Evolutionary conservation across 2,329 filamentous ascomycete genomes (phyloP), one percentile per base, ranked within the genome.

Genomic region (Paramyrothecium sp.): DNA sequence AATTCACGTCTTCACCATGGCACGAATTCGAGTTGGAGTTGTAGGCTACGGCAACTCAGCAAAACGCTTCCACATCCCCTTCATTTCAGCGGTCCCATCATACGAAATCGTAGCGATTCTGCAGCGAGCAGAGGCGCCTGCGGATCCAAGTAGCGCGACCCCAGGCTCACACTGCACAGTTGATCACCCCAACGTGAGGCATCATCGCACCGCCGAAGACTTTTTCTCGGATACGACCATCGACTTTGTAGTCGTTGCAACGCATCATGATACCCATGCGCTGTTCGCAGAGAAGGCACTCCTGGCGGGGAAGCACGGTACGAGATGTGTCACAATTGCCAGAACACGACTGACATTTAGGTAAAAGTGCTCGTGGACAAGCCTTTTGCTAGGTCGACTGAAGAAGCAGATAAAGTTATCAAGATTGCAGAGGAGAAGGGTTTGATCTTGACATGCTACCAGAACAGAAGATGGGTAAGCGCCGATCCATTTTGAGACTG

Each of bases 171-270:
- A 82, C 61, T 82, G 78, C 65, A 80, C 76, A 0, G 65, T 78
- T n/a, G 78, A 82, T 62, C 77, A 75, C 50, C 78, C 80, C 0
- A 54, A 69, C 11, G 72, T 73, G 63, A 87, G 83, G 69, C 78
- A 82, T 65, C 88, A 87, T 72, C 77, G 79, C 16, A 83, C 79
- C 1, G 71, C 80, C 0, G 81, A 87, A 16, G 81, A 85, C 2
- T 77, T 89, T 68, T 80, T 89, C 60, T 75, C 80, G 56, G 86
- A 89, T 65, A 54, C 75, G 0, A 74, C 73, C 0, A 80, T 89
- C 20, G 81, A 89, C 59, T 74, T 90, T 2, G 84, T 90, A 2
- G 75, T 89, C 30, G 75, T 90, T 23, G 64, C 58, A 3, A 65
- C 63, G 0, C 63, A 57, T 2, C 53, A 58, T 4, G 62, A 66